A percentile compares a stretch with the other conserved stretches of the same genome.
phyloP scores from a whole-genome alignment of 1,139 yeast species.

The Sugiyamaella castrensis region DNA sequence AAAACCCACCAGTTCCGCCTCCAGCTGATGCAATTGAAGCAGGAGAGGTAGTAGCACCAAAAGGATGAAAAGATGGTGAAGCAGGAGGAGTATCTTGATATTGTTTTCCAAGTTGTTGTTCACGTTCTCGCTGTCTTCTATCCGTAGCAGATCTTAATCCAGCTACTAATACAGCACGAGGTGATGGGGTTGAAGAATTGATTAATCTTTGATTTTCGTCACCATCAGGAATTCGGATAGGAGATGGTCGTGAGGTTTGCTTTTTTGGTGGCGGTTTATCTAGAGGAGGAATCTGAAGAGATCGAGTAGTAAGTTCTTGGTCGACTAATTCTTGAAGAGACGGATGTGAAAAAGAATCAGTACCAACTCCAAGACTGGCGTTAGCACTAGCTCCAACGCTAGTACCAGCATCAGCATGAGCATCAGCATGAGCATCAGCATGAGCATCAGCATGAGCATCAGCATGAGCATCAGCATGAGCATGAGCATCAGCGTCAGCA shows the following conservation, averaged over 20 bases:
- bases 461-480: too few species aligned
- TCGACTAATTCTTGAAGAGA: background rate
- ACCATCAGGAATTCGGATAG: constrained; percentile 25
- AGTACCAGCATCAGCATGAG: too few species aligned
- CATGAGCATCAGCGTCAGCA: too few species aligned
- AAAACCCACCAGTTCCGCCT: background rate
- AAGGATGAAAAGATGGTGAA: constrained; percentile 9
- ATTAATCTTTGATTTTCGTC: constrained; percentile 16
- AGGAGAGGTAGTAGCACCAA: constrained; percentile 5
- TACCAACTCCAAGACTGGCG: too few species aligned
- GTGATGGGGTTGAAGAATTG: constrained; percentile 15
- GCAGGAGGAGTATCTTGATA: constrained; percentile 14
- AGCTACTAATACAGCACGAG: constrained; percentile 35
- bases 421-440: too few species aligned
- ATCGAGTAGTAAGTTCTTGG: constrained; percentile 1
- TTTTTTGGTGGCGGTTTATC: constrained; percentile 2
- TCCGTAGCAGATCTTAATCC: constrained; percentile 36
- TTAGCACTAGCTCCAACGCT: too few species aligned
- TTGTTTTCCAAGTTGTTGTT: constrained; percentile 16
- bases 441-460: too few species aligned
- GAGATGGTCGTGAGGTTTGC: constrained; percentile 20
- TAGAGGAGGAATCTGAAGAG: constrained; percentile 3
- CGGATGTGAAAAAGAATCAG: background rate
- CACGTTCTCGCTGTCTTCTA: constrained; percentile 29
- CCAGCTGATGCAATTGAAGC: background rate